Evolutionary conservation across 2,329 filamentous ascomycete species (phyloP).

Genomic region (Pyricularia sp.): DNA sequence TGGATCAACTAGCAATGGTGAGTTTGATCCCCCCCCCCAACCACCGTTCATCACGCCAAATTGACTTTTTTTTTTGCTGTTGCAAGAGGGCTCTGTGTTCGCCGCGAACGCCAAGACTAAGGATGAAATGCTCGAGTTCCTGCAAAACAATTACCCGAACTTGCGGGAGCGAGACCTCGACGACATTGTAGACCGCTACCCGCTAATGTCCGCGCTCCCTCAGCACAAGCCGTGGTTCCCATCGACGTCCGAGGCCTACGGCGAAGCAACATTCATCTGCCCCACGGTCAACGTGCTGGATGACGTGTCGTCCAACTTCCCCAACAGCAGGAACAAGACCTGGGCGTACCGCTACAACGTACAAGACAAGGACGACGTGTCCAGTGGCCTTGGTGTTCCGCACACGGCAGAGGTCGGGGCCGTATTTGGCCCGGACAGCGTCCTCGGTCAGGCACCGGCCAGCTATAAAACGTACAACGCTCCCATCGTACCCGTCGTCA

Average conservation of each 20-base stretch:
- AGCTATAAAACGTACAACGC: slow-evolving; percentile 33
- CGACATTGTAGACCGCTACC: slow-evolving; percentile 25
- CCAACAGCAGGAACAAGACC: slow-evolving; percentile 3
- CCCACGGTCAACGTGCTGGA: slow-evolving; percentile 26
- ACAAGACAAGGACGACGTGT: slow-evolving; percentile 20
- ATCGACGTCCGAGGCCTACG: slow-evolving; percentile 26
- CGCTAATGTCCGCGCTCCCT: slow-evolving; percentile 20
- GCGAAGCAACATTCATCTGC: slow-evolving; percentile 32
- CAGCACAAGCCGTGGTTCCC: slow-evolving; percentile 30
- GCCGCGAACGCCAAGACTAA: slow-evolving; percentile 22
- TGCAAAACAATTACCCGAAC: slow-evolving; percentile 33
- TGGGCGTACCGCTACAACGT: slow-evolving; percentile 40
- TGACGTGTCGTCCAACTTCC: slow-evolving; percentile 11
- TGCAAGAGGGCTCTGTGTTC: slow-evolving; percentile 32
- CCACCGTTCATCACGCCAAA: background rate
- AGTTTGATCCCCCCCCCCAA: slow-evolving; percentile 6
- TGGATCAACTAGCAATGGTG: slow-evolving; percentile 30
- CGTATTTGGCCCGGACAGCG: slow-evolving; percentile 31
- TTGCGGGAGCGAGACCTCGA: slow-evolving; percentile 15
- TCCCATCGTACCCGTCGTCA: slow-evolving; percentile 29
- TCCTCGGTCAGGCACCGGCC: slow-evolving; percentile 14
- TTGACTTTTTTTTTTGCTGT: background rate
- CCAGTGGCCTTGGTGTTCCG: slow-evolving; percentile 30
- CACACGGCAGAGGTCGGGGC: slow-evolving; percentile 35
- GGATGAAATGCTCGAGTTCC: slow-evolving; percentile 23